phyloP scores from a whole-genome alignment of 2,329 filamentous ascomycete species.

The Pseudogymnoascus sp. region DNA sequence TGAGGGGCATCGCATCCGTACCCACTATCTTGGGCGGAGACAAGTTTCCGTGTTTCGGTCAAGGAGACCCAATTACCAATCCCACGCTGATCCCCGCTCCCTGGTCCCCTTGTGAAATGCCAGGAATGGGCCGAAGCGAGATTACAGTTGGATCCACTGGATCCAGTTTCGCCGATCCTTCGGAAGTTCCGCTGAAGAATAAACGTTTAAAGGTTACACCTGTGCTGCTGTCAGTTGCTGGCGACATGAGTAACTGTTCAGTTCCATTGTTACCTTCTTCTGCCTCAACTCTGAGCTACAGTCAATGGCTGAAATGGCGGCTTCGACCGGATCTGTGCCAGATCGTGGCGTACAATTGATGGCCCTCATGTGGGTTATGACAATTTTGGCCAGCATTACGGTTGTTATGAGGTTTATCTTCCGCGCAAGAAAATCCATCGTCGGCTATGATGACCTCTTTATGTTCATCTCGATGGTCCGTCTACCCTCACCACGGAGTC shows the following conservation, averaged over 20 bases:
- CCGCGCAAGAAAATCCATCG: too few species aligned
- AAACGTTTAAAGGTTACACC: not conserved
- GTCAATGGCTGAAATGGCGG: too few species aligned
- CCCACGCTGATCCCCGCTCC: not conserved
- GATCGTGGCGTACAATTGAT: not conserved
- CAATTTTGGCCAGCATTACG: not conserved
- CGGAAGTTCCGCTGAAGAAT: not conserved
- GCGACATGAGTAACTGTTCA: not conserved
- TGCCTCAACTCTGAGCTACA: too few species aligned
- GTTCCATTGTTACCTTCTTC: not conserved
- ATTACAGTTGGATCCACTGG: not conserved
- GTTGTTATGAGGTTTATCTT: not conserved
- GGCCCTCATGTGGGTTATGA: not conserved
- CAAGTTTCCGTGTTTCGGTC: too few species aligned
- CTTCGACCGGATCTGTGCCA: not conserved
- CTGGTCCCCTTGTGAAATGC: not conserved
- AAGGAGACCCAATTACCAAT: too few species aligned
- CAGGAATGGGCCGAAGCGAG: not conserved
- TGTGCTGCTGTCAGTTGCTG: not conserved
- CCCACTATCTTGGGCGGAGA: too few species aligned
- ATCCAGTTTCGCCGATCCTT: not conserved
- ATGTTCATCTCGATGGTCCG: too few species aligned
- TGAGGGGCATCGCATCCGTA: too few species aligned
- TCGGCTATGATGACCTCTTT: too few species aligned
- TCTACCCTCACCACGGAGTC: too few species aligned